These are phyloP conservation scores for Fusarium virguliforme DNA, from an alignment of 2,329 filamentous ascomycete species.

Conservation along the genomic window DNA sequence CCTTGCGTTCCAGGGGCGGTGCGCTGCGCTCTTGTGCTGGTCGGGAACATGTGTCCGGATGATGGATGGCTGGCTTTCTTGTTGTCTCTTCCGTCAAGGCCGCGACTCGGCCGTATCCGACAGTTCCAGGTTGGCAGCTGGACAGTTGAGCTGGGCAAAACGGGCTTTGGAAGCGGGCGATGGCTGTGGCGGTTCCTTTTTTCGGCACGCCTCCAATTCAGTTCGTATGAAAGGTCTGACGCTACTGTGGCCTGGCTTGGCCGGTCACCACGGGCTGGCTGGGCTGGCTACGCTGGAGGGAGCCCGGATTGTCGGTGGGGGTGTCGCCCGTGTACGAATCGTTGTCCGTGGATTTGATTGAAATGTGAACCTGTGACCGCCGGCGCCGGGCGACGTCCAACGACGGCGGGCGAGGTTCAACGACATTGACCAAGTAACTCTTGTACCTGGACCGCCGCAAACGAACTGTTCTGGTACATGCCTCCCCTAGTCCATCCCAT, in stretches of 20 bases:
- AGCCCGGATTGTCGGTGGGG: constrained; percentile 34
- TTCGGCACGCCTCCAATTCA: constrained; percentile 12
- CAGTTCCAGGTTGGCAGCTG: constrained; percentile 21
- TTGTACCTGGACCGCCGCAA: constrained; percentile 38
- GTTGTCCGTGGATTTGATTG: constrained; percentile 36
- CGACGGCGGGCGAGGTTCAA: background rate
- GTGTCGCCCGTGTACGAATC: constrained; percentile 26
- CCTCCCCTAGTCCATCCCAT: constrained; percentile 14
- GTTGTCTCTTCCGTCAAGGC: constrained; percentile 20
- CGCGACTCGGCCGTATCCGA: constrained; percentile 22
- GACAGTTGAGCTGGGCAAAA: constrained; percentile 19
- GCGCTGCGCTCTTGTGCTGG: background rate
- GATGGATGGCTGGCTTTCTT: background rate
- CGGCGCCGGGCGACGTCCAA: constrained; percentile 41
- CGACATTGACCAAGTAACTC: no score
- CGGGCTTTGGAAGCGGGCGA: constrained; percentile 26
- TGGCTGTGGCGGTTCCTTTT: constrained; percentile 39
- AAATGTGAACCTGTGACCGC: constrained; percentile 49
- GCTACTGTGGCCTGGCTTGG: constrained; percentile 7
- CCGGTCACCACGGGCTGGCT: background rate
- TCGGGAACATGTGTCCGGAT: constrained; percentile 36
- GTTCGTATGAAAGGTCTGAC: constrained; percentile 16
- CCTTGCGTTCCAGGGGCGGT: constrained; percentile 43
- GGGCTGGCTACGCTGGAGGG: constrained; percentile 16
- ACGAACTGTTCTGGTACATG: constrained; percentile 32